phyloP scores from a whole-genome alignment of 768 basidiomycete genomes.

The Dacryopinax primogenitus region DNA sequence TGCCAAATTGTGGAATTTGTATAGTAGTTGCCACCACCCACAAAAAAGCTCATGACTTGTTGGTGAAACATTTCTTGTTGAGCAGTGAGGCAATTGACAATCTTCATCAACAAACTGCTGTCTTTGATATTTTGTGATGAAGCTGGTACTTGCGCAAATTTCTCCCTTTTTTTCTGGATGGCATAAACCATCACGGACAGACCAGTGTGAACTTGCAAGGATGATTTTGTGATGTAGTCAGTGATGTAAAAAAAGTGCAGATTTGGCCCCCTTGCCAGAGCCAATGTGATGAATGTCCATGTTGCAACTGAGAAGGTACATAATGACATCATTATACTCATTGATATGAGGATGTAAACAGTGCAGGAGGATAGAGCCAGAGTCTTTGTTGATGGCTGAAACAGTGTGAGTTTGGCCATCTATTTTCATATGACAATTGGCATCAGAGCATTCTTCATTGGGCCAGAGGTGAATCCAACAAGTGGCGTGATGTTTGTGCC shows the following conservation, averaged over 20 bases:
- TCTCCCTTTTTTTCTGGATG: conserved; percentile 23
- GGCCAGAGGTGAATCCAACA: conserved; percentile 32
- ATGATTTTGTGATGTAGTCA: conserved; percentile 38
- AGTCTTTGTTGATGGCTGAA: conserved; percentile 19
- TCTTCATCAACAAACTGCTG: conserved; percentile 30
- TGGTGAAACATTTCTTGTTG: conserved; percentile 33
- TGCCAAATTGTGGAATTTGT: too few species aligned
- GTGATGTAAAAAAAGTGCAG: conserved; percentile 37
- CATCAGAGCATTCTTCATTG: conserved; percentile 21
- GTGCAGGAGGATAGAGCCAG: conserved; percentile 20
- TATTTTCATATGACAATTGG: conserved; percentile 24
- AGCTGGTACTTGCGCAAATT: conserved; percentile 18
- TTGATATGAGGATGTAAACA: conserved; percentile 34
- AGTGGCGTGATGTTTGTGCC: conserved; percentile 23
- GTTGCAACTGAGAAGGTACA: conserved; percentile 31
- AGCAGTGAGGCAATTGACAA: conserved; percentile 29
- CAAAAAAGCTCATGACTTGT: conserved; percentile 28
- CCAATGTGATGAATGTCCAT: conserved; percentile 39
- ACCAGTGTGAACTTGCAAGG: conserved; percentile 32
- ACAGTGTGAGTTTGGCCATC: conserved; percentile 11
- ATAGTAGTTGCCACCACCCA: conserved; percentile 29
- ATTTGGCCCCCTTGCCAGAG: conserved; percentile 33
- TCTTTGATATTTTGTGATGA: conserved; percentile 15
- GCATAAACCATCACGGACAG: conserved; percentile 31
- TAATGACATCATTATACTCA: conserved; percentile 33